Evolutionary conservation across 441 rosid species (phyloP), one percentile per base, ranked within the genome.

Genomic region (Breynia disticha): DNA sequence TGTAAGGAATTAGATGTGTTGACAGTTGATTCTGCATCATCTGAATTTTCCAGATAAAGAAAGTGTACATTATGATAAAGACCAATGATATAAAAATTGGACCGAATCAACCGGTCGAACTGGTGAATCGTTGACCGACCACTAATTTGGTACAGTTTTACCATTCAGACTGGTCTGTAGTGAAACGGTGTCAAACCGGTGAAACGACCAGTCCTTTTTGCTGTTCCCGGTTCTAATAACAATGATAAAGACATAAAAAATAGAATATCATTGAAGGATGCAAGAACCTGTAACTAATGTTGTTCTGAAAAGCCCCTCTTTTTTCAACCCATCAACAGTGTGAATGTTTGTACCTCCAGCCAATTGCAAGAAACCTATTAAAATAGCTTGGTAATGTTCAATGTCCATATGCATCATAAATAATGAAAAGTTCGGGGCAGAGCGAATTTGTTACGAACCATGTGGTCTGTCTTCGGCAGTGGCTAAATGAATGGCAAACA

Each of bases 301-400:
- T 43, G 68, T 59, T 64, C 46, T 74, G 54, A 79, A 82, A 59
- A 82, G 78, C 10, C 76, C 79, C 47, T 62, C 66, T 50, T 48
- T 75, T 52, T 67, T 79, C 60, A 79, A 56, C 47, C 79, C 85
- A 0, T 69, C 66, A 39, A 70, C 80, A 0, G 83, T 79, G 53
- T 77, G 80, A 56, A 69, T 74, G 68, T 82, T 79, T 32, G 85
- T 79, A 17, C 85, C 85, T 24, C 85, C 85, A 0, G 85, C 85
- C 64, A 79, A 65, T 48, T 82, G 89, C 38, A 77, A 79, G 68
- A 77, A 79, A 37, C 88, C 88, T 77, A 16, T 51, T 24, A 48
- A 10, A 43, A 39, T 19, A 57, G 14, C 7, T 38, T 47, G 16
- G 16, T 11, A 14, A 15, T 52, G 48, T 17, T 5, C 50, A 53